Evolutionary conservation across 2,329 filamentous ascomycete species (phyloP), one percentile per base, ranked within the genome.

Genomic region (Cladosporium austrohemisphaericum): DNA sequence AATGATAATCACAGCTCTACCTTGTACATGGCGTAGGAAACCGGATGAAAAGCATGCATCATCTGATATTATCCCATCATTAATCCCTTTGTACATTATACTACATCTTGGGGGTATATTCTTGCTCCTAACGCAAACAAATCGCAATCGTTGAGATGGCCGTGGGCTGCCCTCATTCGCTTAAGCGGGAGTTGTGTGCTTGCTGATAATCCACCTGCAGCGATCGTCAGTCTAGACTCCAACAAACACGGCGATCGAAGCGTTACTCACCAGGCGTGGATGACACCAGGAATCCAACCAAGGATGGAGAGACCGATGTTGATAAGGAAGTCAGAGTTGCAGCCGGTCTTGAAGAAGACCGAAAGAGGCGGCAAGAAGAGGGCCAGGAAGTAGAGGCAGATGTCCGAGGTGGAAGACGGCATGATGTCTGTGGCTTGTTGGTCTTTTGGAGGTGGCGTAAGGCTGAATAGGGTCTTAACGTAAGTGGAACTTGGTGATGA

Each of bases 331-430:
- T 77, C 74, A 14, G 66, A 65, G 52, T 72, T 72, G 60, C 73
- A 76, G 52, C 74, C 74, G 11, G 73, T 67, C 38, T 76, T 65
- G 50, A 72, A 57, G 61, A 70, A 71, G 58, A 75, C 74, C 50
- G 71, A 90, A 49, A 95, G 74, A 68, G 90, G 90, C 50, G 90
- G 90, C 57, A 95, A 82, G 74, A 95, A 76, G 77, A 95, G 77
- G 76, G 90, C 90, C 74, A 95, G 79, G 73, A 95, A 38, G 44
- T 56, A 56, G 36, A 56, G 54, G 22, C 52, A 49, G 35, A 56
- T 50, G 26, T 56, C 46, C 28, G 41, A 37, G 37, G 29, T 47
- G 19, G 52, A 54, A 14, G 53, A 55, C 10, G 50, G 49, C 44
- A 49, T 53, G 44, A 38, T 46, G 43, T 33, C 20, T 28, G 31